These are phyloP conservation scores for Coelastrella sp. DNA, from an alignment of 139 green algal genomes.

Conservation along the genomic window DNA sequence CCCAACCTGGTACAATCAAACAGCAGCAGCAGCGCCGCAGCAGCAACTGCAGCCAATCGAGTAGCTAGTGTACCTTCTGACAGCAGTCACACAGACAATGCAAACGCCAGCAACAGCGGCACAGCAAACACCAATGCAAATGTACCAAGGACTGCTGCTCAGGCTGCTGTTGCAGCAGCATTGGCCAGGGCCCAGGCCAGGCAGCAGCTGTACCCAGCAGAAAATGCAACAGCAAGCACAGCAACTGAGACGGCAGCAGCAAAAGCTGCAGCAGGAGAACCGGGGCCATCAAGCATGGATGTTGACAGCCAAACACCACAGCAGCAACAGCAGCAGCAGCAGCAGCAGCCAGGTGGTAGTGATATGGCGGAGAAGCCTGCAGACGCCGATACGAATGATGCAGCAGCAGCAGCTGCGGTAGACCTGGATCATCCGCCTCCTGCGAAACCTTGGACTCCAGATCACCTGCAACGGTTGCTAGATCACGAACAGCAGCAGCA, in stretches of 20 bases:
- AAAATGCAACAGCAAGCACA: not conserved
- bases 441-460: not conserved
- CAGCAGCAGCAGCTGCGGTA: not conserved
- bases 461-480: slow-evolving; percentile 21
- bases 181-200: not conserved
- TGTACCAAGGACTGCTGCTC: not conserved
- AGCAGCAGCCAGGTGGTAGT: not conserved
- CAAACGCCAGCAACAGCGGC: not conserved
- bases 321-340: too few species aligned
- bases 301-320: not conserved
- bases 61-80: not conserved
- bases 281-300: not conserved
- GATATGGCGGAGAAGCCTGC: not conserved
- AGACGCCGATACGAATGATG: not conserved
- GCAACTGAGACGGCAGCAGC: not conserved
- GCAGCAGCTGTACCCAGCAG: not conserved
- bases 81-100: not conserved
- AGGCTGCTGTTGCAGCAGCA: too few species aligned
- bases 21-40: not conserved
- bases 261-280: not conserved
- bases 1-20: not conserved
- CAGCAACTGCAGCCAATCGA: not conserved
- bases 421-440: slow-evolving; percentile 2
- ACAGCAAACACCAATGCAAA: not conserved
- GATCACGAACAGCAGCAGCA: not conserved